Base-by-base conservation (phyloP, 495 filamentous ascomycete species). In the Xylona heveae region DNA sequence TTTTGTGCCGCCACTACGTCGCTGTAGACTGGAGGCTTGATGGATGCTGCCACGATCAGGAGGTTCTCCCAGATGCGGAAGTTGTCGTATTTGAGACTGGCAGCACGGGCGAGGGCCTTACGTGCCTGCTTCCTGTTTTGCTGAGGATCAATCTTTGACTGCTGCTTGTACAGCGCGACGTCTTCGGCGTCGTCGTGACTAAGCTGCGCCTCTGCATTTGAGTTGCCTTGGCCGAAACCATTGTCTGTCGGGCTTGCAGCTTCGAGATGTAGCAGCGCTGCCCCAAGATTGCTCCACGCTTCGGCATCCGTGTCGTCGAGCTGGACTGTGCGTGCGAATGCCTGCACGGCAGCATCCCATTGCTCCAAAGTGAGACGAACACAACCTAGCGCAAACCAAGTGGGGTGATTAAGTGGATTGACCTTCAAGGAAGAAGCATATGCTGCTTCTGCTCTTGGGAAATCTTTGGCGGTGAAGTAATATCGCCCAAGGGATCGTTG, bases 61-160 rank as follows among this genome's bases (percentile, higher is more conserved):
- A 93, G 67, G 45, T 99, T 99, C 38, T 91, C 79, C 84, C 83
- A 94, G 40, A 99, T 93, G 36, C 79, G 68, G 61, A 70, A 76
- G 52, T 82, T 78, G 36, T 77, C 72, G 48, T 77, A 62, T 21
- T 88, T 84, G 15, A 88, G 64, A 9, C 62, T 56, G 2, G 80
- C 79, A 22, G 83, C 88, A 33, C 74, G 69, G 43, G 84, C 83
- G 45, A 92, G 74, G 1, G 90, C 85, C 7, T 61, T 50, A 2
- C 95, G 69, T 9, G 88, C 77, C 38, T 85, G 74, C 3, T 58
- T 55, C 5, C 76, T 64, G 35, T 76, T 64, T 24, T 64, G 67
- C 33, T 72, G 54, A 0, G 68, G 67, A 25, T 72, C 59, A 14
- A 28, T 2, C 30, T 16, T 36, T 24, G 1, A 34, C 24, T 28